phyloP scores from a whole-genome alignment of 1,284 basidiomycete genomes.

The Trichosporon sp. region DNA sequence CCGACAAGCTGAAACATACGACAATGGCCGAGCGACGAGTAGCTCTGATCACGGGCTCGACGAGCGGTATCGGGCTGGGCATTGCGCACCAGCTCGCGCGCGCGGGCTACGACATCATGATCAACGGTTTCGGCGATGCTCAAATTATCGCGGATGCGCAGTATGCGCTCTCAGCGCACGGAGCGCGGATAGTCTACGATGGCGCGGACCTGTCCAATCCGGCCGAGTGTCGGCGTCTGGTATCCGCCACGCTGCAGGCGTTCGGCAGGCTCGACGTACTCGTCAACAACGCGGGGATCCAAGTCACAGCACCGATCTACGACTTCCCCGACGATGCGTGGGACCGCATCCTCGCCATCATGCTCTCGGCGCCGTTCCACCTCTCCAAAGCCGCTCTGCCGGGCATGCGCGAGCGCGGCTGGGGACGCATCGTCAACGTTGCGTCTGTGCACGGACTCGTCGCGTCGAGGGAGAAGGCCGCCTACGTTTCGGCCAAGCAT shows the following conservation, averaged over 20 bases:
- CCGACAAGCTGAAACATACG: too few relatives aligned
- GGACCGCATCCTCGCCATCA: slow-evolving; percentile 9
- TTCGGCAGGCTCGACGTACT: slow-evolving; percentile 8
- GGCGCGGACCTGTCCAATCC: slow-evolving; percentile 7
- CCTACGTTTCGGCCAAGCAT: slow-evolving; percentile 13
- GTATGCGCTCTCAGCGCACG: not conserved
- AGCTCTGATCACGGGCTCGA: slow-evolving; percentile 62
- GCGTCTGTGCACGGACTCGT: slow-evolving; percentile 7
- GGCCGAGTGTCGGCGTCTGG: not conserved
- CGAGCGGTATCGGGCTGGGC: slow-evolving; percentile 65
- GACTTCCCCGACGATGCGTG: slow-evolving; percentile 6
- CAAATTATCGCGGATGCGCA: not conserved
- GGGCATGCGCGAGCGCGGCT: slow-evolving; percentile 1
- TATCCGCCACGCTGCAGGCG: not conserved
- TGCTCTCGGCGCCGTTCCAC: slow-evolving; percentile 10
- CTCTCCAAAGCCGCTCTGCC: slow-evolving; percentile 5
- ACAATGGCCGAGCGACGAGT: too few relatives aligned
- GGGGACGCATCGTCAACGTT: slow-evolving; percentile 15
- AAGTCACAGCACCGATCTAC: slow-evolving; percentile 1
- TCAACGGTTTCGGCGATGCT: slow-evolving; percentile 56
- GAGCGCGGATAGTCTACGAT: not conserved
- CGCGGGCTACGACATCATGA: slow-evolving; percentile 80
- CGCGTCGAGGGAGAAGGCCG: slow-evolving; percentile 1
- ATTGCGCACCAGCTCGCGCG: slow-evolving; percentile 63
- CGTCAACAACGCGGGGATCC: slow-evolving; percentile 13